phyloP scores from a whole-genome alignment of 495 filamentous ascomycete genomes.

The Friedmanniomyces simplex region DNA sequence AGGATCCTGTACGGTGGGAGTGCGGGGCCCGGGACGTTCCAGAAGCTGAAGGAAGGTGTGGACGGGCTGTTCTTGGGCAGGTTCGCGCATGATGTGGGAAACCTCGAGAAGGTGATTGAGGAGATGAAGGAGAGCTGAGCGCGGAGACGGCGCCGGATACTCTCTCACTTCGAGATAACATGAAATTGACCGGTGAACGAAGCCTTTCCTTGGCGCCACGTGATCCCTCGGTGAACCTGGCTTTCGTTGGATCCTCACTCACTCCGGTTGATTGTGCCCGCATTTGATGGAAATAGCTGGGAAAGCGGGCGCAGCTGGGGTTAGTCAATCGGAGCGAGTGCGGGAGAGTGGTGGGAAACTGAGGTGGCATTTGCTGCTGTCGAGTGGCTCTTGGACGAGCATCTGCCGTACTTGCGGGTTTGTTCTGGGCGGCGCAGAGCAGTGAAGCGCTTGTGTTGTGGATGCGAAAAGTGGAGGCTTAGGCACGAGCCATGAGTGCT shows the following conservation, averaged over 20 bases:
- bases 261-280: no score
- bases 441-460: no score
- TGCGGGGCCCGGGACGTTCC: conserved; percentile 67
- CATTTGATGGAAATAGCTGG: background rate
- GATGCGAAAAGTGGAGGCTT: no score
- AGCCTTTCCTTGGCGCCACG: background rate
- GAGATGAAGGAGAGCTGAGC: conserved; percentile 47
- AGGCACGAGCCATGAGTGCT: no score
- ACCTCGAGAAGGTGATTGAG: conserved; percentile 53
- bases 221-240: background rate
- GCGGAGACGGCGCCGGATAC: background rate
- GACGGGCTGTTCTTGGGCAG: conserved; percentile 76
- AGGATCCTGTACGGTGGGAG: conserved; percentile 72
- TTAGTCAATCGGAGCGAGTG: background rate
- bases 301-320: background rate
- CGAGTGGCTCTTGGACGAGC: background rate
- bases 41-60: conserved; percentile 50
- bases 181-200: background rate
- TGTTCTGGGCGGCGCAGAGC: no score
- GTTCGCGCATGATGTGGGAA: conserved; percentile 65
- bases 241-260: no score
- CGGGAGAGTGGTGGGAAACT: background rate
- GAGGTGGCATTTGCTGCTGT: background rate
- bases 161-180: background rate
- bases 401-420: no score